Conservation (phyloP, 2,329 filamentous ascomycete species). For the Exserohilum rostratum region DNA sequence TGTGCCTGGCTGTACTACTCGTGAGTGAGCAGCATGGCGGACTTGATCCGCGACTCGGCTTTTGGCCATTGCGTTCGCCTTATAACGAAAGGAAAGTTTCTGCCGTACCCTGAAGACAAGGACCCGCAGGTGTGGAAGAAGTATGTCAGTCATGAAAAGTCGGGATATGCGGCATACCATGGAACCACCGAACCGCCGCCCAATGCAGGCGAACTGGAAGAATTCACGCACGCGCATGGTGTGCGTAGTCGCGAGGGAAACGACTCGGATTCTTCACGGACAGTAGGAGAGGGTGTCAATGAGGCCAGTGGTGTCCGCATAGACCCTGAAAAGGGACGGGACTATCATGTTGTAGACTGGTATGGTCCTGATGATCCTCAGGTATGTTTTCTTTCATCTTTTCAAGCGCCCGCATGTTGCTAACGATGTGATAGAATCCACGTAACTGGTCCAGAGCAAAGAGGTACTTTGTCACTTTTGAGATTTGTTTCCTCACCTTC, state of each 20-base stretch:
- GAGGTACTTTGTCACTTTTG: slow-evolving; percentile 54
- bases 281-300: slow-evolving; percentile 27
- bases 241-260: slow-evolving; percentile 14
- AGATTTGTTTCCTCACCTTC: slow-evolving; percentile 58
- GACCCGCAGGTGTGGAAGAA: slow-evolving; percentile 57
- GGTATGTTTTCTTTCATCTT: slow-evolving; percentile 16
- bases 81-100: slow-evolving; percentile 43
- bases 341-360: slow-evolving; percentile 60
- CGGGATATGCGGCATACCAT: slow-evolving; percentile 55
- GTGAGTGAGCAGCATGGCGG: slow-evolving; percentile 15
- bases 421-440: slow-evolving; percentile 47
- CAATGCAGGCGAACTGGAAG: slow-evolving; percentile 32
- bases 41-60: slow-evolving; percentile 30
- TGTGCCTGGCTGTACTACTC: not conserved
- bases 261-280: slow-evolving; percentile 18
- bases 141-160: slow-evolving; percentile 59
- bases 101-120: slow-evolving; percentile 56
- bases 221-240: slow-evolving; percentile 16
- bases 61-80: slow-evolving; percentile 51
- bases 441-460: slow-evolving; percentile 54
- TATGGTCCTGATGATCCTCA: slow-evolving; percentile 55
- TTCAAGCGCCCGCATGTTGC: not conserved
- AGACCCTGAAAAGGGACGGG: slow-evolving; percentile 60
- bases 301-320: slow-evolving; percentile 51
- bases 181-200: slow-evolving; percentile 49